Evolutionary conservation across 2,329 filamentous ascomycete species (phyloP).

Genomic region (Diaporthe vaccinii): DNA sequence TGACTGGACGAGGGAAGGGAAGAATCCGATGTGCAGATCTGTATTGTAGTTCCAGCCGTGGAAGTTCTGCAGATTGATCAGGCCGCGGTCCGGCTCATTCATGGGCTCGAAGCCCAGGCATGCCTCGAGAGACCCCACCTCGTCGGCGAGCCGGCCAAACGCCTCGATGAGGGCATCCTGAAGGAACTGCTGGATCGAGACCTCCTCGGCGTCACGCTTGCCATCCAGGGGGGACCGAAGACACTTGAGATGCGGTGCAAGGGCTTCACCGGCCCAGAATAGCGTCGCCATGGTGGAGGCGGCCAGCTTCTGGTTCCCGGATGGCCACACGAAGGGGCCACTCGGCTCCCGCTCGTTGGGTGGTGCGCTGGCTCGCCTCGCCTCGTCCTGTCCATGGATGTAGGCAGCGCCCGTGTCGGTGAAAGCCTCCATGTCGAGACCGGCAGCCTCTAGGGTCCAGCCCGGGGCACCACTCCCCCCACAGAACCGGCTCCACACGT

Average conservation of each 20-base stretch:
- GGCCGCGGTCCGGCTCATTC: conserved; percentile 58
- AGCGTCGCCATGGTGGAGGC: conserved; percentile 50
- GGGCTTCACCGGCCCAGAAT: conserved; percentile 47
- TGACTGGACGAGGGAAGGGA: conserved; percentile 54
- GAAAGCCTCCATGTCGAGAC: conserved; percentile 55
- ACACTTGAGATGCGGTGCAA: conserved; percentile 45
- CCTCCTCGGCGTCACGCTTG: conserved; percentile 14
- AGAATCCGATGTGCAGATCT: conserved; percentile 57
- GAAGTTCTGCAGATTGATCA: conserved; percentile 55
- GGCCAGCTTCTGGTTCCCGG: conserved; percentile 54
- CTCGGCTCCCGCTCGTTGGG: conserved; percentile 51
- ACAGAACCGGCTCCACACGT: conserved; percentile 59
- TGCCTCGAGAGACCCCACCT: conserved; percentile 50
- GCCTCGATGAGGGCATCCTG: conserved; percentile 53
- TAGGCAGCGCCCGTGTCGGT: conserved; percentile 49
- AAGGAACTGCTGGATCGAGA: conserved; percentile 49
- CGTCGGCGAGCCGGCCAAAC: conserved; percentile 53
- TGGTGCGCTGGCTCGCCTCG: conserved; percentile 45
- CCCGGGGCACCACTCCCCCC: conserved; percentile 58
- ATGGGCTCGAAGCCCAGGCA: conserved; percentile 58
- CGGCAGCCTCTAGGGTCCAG: conserved; percentile 58
- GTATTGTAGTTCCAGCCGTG: conserved; percentile 58
- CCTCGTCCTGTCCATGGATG: conserved; percentile 53
- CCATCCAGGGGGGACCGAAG: conserved; percentile 29
- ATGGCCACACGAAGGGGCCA: conserved; percentile 55